Evolutionary conservation across 78 protist genomes (phyloP).

Genomic region (Salpingoeca rosetta): DNA sequence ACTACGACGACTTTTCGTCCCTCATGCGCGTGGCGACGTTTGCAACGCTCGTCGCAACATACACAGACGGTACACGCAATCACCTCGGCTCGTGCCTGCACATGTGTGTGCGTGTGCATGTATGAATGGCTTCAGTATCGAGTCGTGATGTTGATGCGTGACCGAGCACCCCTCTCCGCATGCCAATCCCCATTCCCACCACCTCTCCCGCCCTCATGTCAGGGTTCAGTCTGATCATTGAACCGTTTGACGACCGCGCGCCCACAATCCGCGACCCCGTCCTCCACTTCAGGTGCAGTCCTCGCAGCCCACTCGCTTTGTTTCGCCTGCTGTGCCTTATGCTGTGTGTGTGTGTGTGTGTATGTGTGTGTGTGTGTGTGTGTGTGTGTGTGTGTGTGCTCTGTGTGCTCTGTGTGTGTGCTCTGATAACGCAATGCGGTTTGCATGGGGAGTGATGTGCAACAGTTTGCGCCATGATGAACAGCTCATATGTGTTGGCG

Average conservation of each 20-base stretch:
- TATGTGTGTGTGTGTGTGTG: not conserved
- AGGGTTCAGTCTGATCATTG: constrained; percentile 79
- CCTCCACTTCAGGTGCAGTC: constrained; percentile 42
- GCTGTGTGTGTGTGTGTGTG: too few relatives aligned
- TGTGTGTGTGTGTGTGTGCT: too few relatives aligned
- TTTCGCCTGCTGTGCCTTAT: not conserved
- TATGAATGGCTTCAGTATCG: not conserved
- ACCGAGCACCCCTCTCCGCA: too few relatives aligned
- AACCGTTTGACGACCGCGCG: constrained; percentile 65
- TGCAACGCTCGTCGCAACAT: constrained; percentile 82
- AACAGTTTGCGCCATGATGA: not conserved
- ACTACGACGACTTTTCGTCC: constrained; percentile 58
- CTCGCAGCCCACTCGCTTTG: not conserved
- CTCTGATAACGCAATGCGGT: not conserved
- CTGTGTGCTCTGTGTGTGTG: too few relatives aligned
- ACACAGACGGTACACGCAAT: constrained; percentile 27
- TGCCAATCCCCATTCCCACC: too few relatives aligned
- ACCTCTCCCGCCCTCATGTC: too few relatives aligned
- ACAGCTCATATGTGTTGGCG: not conserved
- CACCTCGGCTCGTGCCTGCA: not conserved
- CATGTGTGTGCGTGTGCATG: not conserved
- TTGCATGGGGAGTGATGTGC: too few relatives aligned
- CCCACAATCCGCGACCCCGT: constrained; percentile 50
- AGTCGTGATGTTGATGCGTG: not conserved
- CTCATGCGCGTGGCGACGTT: constrained; percentile 62